Base-by-base conservation (phyloP, 2,329 filamentous ascomycete genomes). In the Trichoderma harzianum region DNA sequence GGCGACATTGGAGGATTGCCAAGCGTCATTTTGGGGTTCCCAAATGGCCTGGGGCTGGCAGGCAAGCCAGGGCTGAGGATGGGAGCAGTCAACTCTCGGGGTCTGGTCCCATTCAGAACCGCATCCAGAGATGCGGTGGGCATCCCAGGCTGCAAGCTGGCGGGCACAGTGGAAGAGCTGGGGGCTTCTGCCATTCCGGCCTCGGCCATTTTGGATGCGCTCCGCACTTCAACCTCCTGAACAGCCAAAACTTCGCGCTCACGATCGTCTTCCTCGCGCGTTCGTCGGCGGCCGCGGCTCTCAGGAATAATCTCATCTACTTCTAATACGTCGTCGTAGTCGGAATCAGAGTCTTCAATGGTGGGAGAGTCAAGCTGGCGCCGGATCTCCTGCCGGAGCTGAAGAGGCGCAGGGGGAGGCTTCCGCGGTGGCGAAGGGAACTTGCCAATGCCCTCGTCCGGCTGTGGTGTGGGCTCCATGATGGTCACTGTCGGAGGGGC, bases 251-350 rank as follows among this genome's bases (percentile, higher is more conserved):
- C 85, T 78, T 95, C 93, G 62, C 95, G 89, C 69, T 93, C 88
- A 69, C 87, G 87, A 75, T 98, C 94, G 77, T 98, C 95, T 73
- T 97, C 93, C 79, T 95, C 94, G 67, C 95, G 88, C 3, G 94
- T 97, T 80, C 92, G 93, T 76, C 93, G 87, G 72, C 94, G 89
- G 10, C 94, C 95, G 73, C 95, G 88, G 67, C 89, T 84, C 14
- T 87, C 84, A 43, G 87, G 82, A 0, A 87, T 84, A 64, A 91
- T 84, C 74, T 92, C 90, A 58, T 91, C 87, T 4, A 91, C 89
- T 73, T 93, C 91, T 14, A 93, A 82, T 43, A 92, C 87, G 74
- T 95, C 92, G 72, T 96, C 93, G 76, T 95, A 96, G 74, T 97
- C 94, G 0, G 93, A 95, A 72, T 93, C 93, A 0, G 91, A 91